Evolutionary conservation across 805 yeast genomes (phyloP).

Genomic region (Zygosaccharomyces gambellarensis): DNA sequence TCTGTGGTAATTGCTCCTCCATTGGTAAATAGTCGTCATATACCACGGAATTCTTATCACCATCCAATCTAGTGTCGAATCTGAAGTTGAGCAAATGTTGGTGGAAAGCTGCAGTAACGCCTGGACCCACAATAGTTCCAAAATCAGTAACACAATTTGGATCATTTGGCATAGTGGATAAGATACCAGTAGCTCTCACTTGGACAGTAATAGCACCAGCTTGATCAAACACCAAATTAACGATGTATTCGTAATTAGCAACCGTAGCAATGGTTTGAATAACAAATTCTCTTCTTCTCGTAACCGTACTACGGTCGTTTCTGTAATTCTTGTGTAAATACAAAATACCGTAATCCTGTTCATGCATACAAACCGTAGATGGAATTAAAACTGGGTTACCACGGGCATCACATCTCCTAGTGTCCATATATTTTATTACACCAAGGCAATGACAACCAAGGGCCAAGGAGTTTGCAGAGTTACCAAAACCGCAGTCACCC

Average conservation of each 20-base stretch:
- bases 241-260: conserved; percentile 76
- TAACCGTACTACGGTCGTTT: conserved; percentile 62
- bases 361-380: conserved; percentile 75
- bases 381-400: conserved; percentile 63
- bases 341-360: conserved; percentile 69
- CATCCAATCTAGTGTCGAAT: conserved; percentile 79
- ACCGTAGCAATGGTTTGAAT: conserved; percentile 80
- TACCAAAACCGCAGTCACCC: conserved; percentile 83
- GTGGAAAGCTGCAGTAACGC: conserved; percentile 79
- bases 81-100: conserved; percentile 77
- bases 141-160: conserved; percentile 57
- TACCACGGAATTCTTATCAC: conserved; percentile 68
- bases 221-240: conserved; percentile 67
- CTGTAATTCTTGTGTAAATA: conserved; percentile 79
- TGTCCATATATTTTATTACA: conserved; percentile 67
- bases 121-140: conserved; percentile 74
- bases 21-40: conserved; percentile 65
- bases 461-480: conserved; percentile 58
- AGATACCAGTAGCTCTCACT: conserved; percentile 81
- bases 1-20: conserved; percentile 48
- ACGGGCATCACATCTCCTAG: conserved; percentile 47
- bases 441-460: conserved; percentile 84
- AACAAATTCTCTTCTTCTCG: conserved; percentile 73
- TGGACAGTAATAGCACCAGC: conserved; percentile 76
- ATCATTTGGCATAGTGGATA: conserved; percentile 80